Evolutionary conservation across 352 stramenopile species (phyloP).

Genomic region (Elongisporangium anandrum): DNA sequence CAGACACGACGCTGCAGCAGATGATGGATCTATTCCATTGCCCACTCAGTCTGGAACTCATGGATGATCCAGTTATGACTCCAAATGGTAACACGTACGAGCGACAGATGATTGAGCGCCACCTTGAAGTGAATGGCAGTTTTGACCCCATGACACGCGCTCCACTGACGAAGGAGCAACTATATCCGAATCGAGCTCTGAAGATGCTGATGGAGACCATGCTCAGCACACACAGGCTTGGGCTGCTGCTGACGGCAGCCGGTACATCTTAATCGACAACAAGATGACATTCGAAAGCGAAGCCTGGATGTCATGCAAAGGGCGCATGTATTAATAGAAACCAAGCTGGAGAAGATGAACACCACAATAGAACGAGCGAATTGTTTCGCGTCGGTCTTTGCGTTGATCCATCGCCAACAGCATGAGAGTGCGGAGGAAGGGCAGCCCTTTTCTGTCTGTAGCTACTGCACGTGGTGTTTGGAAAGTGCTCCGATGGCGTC

Average conservation of each 20-base stretch:
- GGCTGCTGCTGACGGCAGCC: slow-evolving; percentile 35
- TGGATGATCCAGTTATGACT: slow-evolving; percentile 72
- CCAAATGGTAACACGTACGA: slow-evolving; percentile 75
- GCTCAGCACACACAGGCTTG: slow-evolving; percentile 54
- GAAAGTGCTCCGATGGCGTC: not conserved
- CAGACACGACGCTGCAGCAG: slow-evolving; percentile 47
- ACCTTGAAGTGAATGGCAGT: slow-evolving; percentile 65
- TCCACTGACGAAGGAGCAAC: slow-evolving; percentile 46
- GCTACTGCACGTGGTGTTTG: not conserved
- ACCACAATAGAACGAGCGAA: not conserved
- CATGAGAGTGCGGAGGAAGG: not conserved
- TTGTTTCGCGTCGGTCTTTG: not conserved
- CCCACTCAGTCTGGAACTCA: slow-evolving; percentile 69
- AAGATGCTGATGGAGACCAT: slow-evolving; percentile 74
- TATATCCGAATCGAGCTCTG: slow-evolving; percentile 64
- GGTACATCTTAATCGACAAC: not conserved
- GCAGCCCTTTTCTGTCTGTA: not conserved
- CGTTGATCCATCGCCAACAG: not conserved
- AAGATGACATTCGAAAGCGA: not conserved
- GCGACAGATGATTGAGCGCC: slow-evolving; percentile 71
- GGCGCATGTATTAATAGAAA: not conserved
- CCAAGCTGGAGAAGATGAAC: not conserved
- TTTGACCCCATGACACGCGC: slow-evolving; percentile 66
- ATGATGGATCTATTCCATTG: slow-evolving; percentile 74
- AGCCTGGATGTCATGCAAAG: not conserved